These are phyloP conservation scores for Narthecium ossifragum DNA, from an alignment of 106 monocot species.

Conservation along the genomic window DNA sequence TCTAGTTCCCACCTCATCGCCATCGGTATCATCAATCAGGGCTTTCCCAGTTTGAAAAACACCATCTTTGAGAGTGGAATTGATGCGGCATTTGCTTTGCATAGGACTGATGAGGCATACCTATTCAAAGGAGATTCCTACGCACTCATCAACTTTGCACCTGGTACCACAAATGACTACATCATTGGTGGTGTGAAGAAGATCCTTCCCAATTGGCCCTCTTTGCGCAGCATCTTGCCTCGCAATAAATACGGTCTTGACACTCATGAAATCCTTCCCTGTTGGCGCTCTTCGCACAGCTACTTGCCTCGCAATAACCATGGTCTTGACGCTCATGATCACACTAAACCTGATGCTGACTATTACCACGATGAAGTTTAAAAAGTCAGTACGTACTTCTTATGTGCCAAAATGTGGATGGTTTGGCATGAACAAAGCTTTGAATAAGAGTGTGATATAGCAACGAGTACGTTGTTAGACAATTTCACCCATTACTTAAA, in stretches of 20 bases:
- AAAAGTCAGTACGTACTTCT: too few relatives aligned
- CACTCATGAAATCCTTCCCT: neutral
- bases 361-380: too few relatives aligned
- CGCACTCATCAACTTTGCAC: slow-evolving; percentile 4
- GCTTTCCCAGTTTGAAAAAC: neutral
- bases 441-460: too few relatives aligned
- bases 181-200: neutral
- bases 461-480: too few relatives aligned
- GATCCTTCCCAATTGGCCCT: slow-evolving; percentile 4
- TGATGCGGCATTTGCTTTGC: slow-evolving; percentile 6
- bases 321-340: neutral
- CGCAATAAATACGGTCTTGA: neutral
- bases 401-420: too few relatives aligned
- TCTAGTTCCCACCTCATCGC: too few relatives aligned
- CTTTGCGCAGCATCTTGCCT: neutral
- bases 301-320: neutral
- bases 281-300: neutral
- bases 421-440: too few relatives aligned
- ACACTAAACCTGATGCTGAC: neutral
- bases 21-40: neutral
- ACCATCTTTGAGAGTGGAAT: slow-evolving; percentile 5
- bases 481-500: too few relatives aligned
- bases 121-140: slow-evolving; percentile 4
- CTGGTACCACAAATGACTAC: neutral
- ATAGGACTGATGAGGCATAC: slow-evolving; percentile 1